Evolutionary conservation across 495 filamentous ascomycete species (phyloP), one percentile per base, ranked within the genome.

Genomic region (Cercophora newfieldiana): DNA sequence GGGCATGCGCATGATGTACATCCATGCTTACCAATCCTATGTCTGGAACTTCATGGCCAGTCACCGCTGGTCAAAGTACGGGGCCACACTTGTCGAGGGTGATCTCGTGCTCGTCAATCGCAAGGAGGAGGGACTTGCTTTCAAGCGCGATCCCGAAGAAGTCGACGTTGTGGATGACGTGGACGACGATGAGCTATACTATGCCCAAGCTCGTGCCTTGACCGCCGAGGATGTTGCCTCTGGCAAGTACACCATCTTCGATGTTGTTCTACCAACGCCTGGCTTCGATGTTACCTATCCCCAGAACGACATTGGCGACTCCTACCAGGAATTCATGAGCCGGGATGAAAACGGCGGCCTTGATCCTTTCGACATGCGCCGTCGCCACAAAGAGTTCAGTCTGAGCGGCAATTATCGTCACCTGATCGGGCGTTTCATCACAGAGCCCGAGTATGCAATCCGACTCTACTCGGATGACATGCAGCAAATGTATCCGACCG

Each of bases 1-100:
- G 1, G 89, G 90, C 44, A 82, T 97, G 77, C 87, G 91, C 18
- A 83, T 91, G 37, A 97, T 98, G 91, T 99, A 99, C 69, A 88
- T 96, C 14, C 95, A 99, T 69, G 95, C 96, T 28, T 97, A 96
- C 78, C 95, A 99, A 74, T 94, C 90, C 5, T 83, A 93, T 10
- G 89, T 99, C 8, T 99, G 94, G 94, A 99, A 99, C 78, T 80
- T 83, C 63, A 92, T 88, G 25, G 92, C 85, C 16, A 88, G 89
- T 61, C 88, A 88, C 69, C 90, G 95, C 63, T 95, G 87, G 91
- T 86, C 85, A 48, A 80, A 82, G 21, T 91, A 87, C 72, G 93
- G 89, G 19, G 72, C 80, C 33, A 79, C 82, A 61, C 90, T 97
- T 8, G 82, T 97, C 25, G 88, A 91, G 68, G 95, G 95, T 10